Evolutionary conservation across 306 rosid genomes (phyloP), one percentile per base, ranked within the genome.

Genomic region (Fagus crenata): DNA sequence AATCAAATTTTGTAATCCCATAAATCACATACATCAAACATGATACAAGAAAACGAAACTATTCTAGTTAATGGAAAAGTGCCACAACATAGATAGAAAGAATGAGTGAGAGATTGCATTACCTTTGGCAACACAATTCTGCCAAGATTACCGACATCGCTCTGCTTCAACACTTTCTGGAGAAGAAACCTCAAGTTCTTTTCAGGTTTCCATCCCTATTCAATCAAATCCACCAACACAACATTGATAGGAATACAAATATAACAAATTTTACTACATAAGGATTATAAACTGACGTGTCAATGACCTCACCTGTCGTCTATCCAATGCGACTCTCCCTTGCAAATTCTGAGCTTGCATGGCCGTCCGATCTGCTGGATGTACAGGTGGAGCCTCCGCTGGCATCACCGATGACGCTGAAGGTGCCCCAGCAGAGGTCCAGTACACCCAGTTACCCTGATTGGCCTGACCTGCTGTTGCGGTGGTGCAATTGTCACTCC

Each of bases 91-190:
- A 46, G 14, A 46, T 46, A 9, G 51, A 5, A 41, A 53, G 49
- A 17, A 1, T 63, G 53, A 55, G 3, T n/a, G 17, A 74, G 13
- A 14, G 55, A 37, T 74, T 46, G 11, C 89, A 92, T 22, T 84
- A 91, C 99, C 78, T 95, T 95, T 42, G 97, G 99, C 67, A 95
- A 73, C 9, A 95, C 97, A 63, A 91, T 95, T 85, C 99, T 89
- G 8, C 99, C 99, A 49, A 95, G 85, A 80, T 84, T 95, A 28
- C 97, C 97, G 56, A 92, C 99, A 74, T 95, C 97, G 15, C 97
- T 95, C 80, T 95, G 97, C 89, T 95, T 95, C 89, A 95, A 86
- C 76, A 93, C 96, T 76, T 93, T 93, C 69, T 93, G 98, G 12
- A 93, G 82, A 67, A 93, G 96, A 75, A 93, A 91, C 89, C 78